Evolutionary conservation across 495 filamentous ascomycete genomes (phyloP), one percentile per base, ranked within the genome.

Genomic region (Hypoxylon rickii): DNA sequence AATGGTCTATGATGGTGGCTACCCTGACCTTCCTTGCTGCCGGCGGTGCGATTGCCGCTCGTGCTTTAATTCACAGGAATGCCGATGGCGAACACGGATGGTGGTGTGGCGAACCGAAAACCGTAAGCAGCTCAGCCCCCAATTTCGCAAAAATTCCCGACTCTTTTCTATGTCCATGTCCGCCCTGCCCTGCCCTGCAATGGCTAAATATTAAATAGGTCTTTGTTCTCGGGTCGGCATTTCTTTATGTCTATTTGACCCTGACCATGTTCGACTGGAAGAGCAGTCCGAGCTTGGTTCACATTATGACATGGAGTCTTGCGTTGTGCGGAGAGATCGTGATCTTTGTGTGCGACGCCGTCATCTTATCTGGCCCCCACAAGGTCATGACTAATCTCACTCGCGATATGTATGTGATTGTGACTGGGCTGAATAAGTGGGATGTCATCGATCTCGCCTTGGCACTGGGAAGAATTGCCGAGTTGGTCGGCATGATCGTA

Each of bases 51-150:
- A 86, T 95, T 60, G 83, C 94, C 38, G 49, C 82, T 47, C 94
- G 92, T 78, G 88, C 90, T 52, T 75, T 96, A 50, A 44, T 68
- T 13, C 55, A 67, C 44, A 54, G 44, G 37, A 65, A 34, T 33
- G 58, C 54, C 19, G 45, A 55, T 7, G 65, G 58, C 7, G 60
- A 86, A 20, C 77, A 88, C 58, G 76, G 83, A 33, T 97, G 92
- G 92, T 97, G 92, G 94, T 94, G 90, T 66, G 90, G 89, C 20
- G 84, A 96, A 72, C 77, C 88, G 21, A 81, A 85, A 48, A 87
- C 88, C 68, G 93, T 97, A 85, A 74, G 89, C 81, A 15, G 46
- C 22, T 29, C n/a, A 26, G 32, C 47, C 32, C 21, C 18, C n/a
- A n/a, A n/a, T n/a, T n/a, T n/a, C n/a, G n/a, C n/a, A n/a, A n/a